Percentiles rank a stretch among this genome's conserved stretches.
phyloP scores from a whole-genome alignment of 331 rosid genomes.

The Dryas integrifolia region DNA sequence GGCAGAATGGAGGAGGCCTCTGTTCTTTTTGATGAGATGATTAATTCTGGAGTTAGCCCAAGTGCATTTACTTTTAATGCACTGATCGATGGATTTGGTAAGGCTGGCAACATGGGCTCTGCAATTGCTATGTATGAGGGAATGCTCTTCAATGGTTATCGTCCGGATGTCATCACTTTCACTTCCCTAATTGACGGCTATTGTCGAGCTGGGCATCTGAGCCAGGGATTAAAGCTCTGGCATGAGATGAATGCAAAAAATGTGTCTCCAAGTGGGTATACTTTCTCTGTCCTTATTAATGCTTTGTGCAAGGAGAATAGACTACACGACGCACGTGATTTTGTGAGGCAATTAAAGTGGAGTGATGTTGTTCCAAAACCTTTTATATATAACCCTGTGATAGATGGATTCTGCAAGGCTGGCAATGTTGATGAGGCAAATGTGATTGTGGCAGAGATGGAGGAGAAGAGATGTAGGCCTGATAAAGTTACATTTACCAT shows the following conservation, averaged over 20 bases:
- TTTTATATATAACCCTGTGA: conserved; percentile 72
- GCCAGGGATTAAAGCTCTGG: conserved; percentile 61
- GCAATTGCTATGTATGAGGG: conserved; percentile 50
- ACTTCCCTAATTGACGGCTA: conserved; percentile 74
- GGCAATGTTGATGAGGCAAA: conserved; percentile 83
- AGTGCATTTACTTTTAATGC: conserved; percentile 58
- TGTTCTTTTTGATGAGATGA: conserved; percentile 59
- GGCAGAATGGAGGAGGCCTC: conserved; percentile 61
- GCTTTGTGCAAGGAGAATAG: conserved; percentile 70
- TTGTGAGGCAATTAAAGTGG: conserved; percentile 50
- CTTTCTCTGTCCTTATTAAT: conserved; percentile 65
- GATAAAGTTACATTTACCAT: conserved; percentile 80
- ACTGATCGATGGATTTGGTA: conserved; percentile 71
- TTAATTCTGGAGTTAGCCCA: conserved; percentile 47
- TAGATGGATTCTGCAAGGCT: conserved; percentile 81
- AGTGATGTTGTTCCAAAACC: conserved; percentile 46
- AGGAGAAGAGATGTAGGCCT: conserved; percentile 58
- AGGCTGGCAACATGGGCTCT: conserved; percentile 56
- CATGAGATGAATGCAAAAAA: conserved; percentile 54
- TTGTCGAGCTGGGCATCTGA: conserved; percentile 56
- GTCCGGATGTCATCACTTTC: conserved; percentile 63
- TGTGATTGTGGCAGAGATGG: conserved; percentile 67
- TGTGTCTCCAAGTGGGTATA: conserved; percentile 56
- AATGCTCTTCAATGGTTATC: conserved; percentile 50
- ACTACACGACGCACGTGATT: conserved; percentile 56